A percentile compares a stretch with the other conserved stretches of the same genome.
These are phyloP conservation scores for Cucumis melo DNA, from an alignment of 306 rosid genomes.

Conservation along the genomic window DNA sequence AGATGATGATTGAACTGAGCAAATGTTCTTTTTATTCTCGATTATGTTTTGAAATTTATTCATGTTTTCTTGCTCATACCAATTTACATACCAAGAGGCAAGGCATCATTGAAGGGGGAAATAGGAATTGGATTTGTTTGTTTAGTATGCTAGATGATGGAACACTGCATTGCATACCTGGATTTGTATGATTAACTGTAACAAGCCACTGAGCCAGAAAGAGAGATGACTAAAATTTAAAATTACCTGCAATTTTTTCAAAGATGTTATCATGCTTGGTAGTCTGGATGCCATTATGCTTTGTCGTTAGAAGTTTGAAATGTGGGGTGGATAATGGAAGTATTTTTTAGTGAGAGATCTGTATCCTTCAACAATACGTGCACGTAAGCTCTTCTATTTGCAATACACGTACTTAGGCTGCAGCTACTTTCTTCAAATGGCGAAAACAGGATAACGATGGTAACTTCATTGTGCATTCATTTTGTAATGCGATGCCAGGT, in stretches of 20 bases:
- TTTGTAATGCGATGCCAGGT: not conserved
- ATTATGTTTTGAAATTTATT: not conserved
- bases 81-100: not conserved
- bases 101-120: not conserved
- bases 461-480: not conserved
- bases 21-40: not conserved
- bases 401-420: not conserved
- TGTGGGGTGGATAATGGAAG: not conserved
- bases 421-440: not conserved
- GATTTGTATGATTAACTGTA: not conserved
- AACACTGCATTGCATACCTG: not conserved
- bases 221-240: not conserved
- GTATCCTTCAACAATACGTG: not conserved
- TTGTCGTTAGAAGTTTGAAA: not conserved
- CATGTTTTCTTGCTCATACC: not conserved
- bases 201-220: not conserved
- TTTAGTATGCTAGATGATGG: not conserved
- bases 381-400: not conserved
- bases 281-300: not conserved
- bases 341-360: not conserved
- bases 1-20: not conserved
- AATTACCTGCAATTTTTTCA: not conserved
- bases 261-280: not conserved
- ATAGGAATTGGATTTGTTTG: not conserved
- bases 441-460: not conserved